phyloP scores from a whole-genome alignment of 2,329 filamentous ascomycete genomes.

The Cladosporium sphaerospermum region DNA sequence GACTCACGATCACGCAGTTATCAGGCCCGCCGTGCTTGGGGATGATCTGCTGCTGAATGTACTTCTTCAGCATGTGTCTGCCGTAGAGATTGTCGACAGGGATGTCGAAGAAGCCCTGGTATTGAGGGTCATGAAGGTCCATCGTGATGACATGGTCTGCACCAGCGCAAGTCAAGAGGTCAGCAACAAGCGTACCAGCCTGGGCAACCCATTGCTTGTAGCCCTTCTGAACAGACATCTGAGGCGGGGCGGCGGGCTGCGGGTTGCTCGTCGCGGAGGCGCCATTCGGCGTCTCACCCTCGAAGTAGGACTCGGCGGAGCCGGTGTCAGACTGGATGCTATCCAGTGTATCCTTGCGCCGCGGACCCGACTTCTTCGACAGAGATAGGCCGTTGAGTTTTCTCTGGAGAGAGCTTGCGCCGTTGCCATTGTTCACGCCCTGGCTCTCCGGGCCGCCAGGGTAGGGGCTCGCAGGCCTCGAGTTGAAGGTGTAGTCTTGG shows the following conservation, averaged over 20 bases:
- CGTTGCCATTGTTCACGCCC: slow-evolving; percentile 53
- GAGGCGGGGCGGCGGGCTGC: slow-evolving; percentile 50
- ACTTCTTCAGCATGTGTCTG: slow-evolving; percentile 62
- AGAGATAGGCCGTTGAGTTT: slow-evolving; percentile 64
- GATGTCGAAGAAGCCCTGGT: slow-evolving; percentile 98
- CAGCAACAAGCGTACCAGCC: slow-evolving; percentile 88
- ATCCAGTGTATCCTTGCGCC: slow-evolving; percentile 27
- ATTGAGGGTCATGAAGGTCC: slow-evolving; percentile 93
- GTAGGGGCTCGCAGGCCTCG: slow-evolving; percentile 77
- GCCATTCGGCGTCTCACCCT: not conserved
- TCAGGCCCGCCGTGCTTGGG: slow-evolving; percentile 60
- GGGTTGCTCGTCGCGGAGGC: slow-evolving; percentile 2
- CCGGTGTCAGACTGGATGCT: slow-evolving; percentile 26
- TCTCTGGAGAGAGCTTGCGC: slow-evolving; percentile 63
- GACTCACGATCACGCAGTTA: slow-evolving; percentile 73
- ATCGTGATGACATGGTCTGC: slow-evolving; percentile 97
- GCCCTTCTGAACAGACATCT: slow-evolving; percentile 64
- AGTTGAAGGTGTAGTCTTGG: slow-evolving; percentile 79
- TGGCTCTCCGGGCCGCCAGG: slow-evolving; percentile 63
- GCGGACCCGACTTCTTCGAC: slow-evolving; percentile 45
- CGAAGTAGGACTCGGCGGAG: not conserved
- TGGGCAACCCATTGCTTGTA: slow-evolving; percentile 99
- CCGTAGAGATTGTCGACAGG: slow-evolving; percentile 97
- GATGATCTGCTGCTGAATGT: slow-evolving; percentile 73
- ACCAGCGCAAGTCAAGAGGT: slow-evolving; percentile 89